Conservation (phyloP, 2,329 filamentous ascomycete species). For the Hymenoscyphus fraxineus region DNA sequence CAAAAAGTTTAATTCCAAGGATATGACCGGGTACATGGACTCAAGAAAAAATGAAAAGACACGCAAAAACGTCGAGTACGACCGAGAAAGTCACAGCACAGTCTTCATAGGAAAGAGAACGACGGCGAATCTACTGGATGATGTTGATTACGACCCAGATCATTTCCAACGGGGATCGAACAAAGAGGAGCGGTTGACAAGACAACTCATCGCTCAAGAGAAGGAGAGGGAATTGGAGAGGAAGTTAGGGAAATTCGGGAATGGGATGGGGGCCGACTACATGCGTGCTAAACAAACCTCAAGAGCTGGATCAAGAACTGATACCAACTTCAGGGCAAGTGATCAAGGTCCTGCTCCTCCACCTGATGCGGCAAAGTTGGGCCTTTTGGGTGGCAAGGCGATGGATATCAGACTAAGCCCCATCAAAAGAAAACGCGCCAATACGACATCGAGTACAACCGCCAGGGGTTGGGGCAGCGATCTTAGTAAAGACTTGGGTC, state of each 20-base stretch:
- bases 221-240: slow-evolving; percentile 70
- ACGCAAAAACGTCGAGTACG: slow-evolving; percentile 45
- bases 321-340: neutral
- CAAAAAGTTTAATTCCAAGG: slow-evolving; percentile 25
- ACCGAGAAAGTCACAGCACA: slow-evolving; percentile 54
- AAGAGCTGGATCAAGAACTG: slow-evolving; percentile 13
- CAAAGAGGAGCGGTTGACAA: slow-evolving; percentile 62
- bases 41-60: slow-evolving; percentile 24
- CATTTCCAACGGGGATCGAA: slow-evolving; percentile 50
- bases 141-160: slow-evolving; percentile 56
- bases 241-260: slow-evolving; percentile 60
- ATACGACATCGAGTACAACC: slow-evolving; percentile 27
- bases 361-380: slow-evolving; percentile 45
- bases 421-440: slow-evolving; percentile 56
- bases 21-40: slow-evolving; percentile 26
- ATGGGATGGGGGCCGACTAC: slow-evolving; percentile 67
- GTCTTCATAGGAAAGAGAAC: slow-evolving; percentile 52
- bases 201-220: slow-evolving; percentile 62
- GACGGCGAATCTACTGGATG: slow-evolving; percentile 62
- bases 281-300: slow-evolving; percentile 43
- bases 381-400: slow-evolving; percentile 39
- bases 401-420: slow-evolving; percentile 53
- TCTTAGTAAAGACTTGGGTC: slow-evolving; percentile 52
- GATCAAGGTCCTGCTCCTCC: slow-evolving; percentile 28
- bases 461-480: slow-evolving; percentile 55